Conservation (phyloP, 2,329 filamentous ascomycete genomes). For the Alternaria postmessia region DNA sequence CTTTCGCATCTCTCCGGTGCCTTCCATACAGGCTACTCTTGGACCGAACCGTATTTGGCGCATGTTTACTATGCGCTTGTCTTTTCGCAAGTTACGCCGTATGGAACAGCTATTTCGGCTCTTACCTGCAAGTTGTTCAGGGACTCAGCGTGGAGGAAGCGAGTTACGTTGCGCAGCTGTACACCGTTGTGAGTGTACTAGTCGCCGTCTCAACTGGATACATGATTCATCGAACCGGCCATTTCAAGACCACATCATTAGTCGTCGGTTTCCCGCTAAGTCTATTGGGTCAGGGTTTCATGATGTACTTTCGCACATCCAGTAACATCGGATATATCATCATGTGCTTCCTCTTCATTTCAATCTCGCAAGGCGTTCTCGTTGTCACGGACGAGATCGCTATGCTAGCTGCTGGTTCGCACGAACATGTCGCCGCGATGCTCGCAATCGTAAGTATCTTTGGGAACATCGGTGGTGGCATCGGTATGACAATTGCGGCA, state of each 20-base stretch:
- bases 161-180: slow-evolving; percentile 47
- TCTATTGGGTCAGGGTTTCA: slow-evolving; percentile 32
- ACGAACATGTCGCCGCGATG: slow-evolving; percentile 57
- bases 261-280: slow-evolving; percentile 28
- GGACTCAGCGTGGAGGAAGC: slow-evolving; percentile 34
- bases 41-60: slow-evolving; percentile 56
- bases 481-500: slow-evolving; percentile 61
- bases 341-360: slow-evolving; percentile 43
- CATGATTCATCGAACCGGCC: slow-evolving; percentile 27
- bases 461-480: slow-evolving; percentile 61
- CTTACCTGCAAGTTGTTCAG: slow-evolving; percentile 50
- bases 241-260: slow-evolving; percentile 27
- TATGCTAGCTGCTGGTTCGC: slow-evolving; percentile 41
- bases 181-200: slow-evolving; percentile 37
- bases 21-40: slow-evolving; percentile 49
- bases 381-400: slow-evolving; percentile 34
- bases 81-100: slow-evolving; percentile 36
- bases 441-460: slow-evolving; percentile 63
- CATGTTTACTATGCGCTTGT: slow-evolving; percentile 57
- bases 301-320: slow-evolving; percentile 40
- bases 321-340: slow-evolving; percentile 39
- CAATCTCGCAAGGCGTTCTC: slow-evolving; percentile 33
- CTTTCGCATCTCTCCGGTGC: slow-evolving; percentile 46
- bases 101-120: slow-evolving; percentile 50
- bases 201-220: slow-evolving; percentile 17